Base-by-base conservation (phyloP, 768 basidiomycete species). In the Xanthoconium purpureum region DNA sequence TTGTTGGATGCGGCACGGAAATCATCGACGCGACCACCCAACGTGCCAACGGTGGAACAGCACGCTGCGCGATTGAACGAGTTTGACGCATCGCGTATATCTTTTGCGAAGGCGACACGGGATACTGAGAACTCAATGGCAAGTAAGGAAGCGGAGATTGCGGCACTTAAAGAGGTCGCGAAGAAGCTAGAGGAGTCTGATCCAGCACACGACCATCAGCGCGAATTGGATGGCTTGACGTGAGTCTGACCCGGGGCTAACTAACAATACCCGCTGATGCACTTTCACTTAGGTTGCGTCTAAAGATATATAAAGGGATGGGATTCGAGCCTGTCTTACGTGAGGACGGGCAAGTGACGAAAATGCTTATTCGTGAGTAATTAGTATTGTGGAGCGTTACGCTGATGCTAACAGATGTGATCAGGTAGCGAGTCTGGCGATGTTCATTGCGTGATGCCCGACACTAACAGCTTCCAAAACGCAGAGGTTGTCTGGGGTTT, bases 41-140 rank as follows among this genome's bases (percentile, higher is more conserved):
- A 82, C 35, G 83, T 90, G n/a, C 84, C 85, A 12, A 85, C 88
- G 17, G 79, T 80, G 28, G 80, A 84, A 56, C 78, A 80, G 3
- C 88, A 91, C 63, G 75, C 78, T 2, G 73, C 79, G 6, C 76
- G 75, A 15, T 69, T 91, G 45, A 87, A 89, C 60, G 80, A 84
- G 49, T 78, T 89, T 2, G 89, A 91, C 57, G 75, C 68, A 38
- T 79, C 78, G 7, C 80, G 83, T 33, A 68, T 90, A 45, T 83
- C 86, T 15, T 77, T 90, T 15, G 84, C 79, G 24, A 92, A 92
- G 64, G 81, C 86, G 6, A 87, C 91, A 59, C 85, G 85, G 49
- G 89, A 91, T 60, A 77, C 80, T 2, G 88, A 92, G 71, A 78
- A 81, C 39, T 69, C 82, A 45, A 68, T 88, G 7, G 83, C 83